Conservation (phyloP, 768 basidiomycete species). For the Myochromella boudieri region DNA sequence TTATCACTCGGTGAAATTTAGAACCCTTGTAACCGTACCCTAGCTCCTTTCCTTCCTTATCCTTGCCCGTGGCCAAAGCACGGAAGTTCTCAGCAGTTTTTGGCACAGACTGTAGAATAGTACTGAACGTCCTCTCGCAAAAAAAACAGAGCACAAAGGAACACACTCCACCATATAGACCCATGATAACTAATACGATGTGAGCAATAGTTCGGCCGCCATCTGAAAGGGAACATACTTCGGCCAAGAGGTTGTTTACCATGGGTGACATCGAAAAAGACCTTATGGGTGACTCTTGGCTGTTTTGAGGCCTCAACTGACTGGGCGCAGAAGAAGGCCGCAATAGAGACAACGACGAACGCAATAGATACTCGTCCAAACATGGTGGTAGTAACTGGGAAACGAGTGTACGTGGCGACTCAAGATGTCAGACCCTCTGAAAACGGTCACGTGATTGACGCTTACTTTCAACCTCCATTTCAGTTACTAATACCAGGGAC, state of each 20-base stretch:
- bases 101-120: conserved; percentile 71
- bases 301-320: conserved; percentile 81
- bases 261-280: conserved; percentile 94
- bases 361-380: conserved; percentile 63
- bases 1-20: conserved; percentile 95
- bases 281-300: conserved; percentile 88
- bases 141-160: background rate
- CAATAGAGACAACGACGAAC: conserved; percentile 61
- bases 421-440: background rate
- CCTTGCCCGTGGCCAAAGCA: conserved; percentile 81
- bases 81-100: conserved; percentile 99
- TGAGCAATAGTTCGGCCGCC: conserved; percentile 11
- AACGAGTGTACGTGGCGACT: conserved; percentile 15
- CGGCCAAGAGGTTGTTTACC: conserved; percentile 86
- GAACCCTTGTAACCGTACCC: conserved; percentile 95
- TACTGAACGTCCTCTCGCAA: background rate
- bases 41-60: conserved; percentile 73
- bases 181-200: conserved; percentile 64
- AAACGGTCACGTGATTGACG: conserved; percentile 15
- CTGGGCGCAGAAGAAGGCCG: conserved; percentile 69
- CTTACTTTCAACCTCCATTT: too few species aligned
- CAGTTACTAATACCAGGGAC: too few species aligned
- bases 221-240: conserved; percentile 41
- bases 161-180: conserved; percentile 85
- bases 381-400: conserved; percentile 36